Base-by-base conservation (phyloP, 2,329 filamentous ascomycete genomes). In the Phoma sp. region DNA sequence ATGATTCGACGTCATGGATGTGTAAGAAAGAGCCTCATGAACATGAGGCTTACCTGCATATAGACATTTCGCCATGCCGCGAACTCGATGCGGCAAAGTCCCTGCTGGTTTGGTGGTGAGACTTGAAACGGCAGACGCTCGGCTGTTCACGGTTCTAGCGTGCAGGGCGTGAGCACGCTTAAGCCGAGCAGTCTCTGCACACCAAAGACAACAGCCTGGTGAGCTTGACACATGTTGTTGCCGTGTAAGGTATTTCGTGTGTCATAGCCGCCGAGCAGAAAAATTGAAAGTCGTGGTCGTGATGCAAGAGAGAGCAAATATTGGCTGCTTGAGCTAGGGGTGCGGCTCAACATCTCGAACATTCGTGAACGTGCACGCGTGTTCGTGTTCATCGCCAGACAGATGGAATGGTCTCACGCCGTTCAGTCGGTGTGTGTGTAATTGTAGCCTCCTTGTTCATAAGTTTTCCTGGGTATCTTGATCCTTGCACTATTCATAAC, bases 201-300 rank as follows among this genome's bases (percentile, higher is more conserved):
- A 56, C 47, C 53, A 50, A 12, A 10, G 12, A 20, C 23, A 38
- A 37, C 7, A 18, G 30, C 14, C 14, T 38, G 29, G n/a, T 47
- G 55, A 39, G 36, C 39, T 52, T 67, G 65, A 66, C 65, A 66
- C 60, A 66, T 29, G 45, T 36, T 47, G 49, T 59, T 43, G 47
- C 65, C 56, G 42, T 66, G 57, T 62, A 52, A 38, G 63, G 52
- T 28, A 65, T 65, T 50, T 57, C 33, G 45, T 67, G 58, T 67
- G 65, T 67, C 65, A 67, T 62, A 62, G 59, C 47, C 7, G 46
- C 28, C 49, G 20, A 32, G 53, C 33, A 37, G 25, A 47, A 54
- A 55, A 52, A 45, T 49, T 45, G 2, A 29, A n/a, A 10, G 21
- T n/a, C 46, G 52, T 53, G 39, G 50, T 49, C 56, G 58, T 66